Conservation (phyloP, 441 rosid species). For the Populus hybrid region DNA sequence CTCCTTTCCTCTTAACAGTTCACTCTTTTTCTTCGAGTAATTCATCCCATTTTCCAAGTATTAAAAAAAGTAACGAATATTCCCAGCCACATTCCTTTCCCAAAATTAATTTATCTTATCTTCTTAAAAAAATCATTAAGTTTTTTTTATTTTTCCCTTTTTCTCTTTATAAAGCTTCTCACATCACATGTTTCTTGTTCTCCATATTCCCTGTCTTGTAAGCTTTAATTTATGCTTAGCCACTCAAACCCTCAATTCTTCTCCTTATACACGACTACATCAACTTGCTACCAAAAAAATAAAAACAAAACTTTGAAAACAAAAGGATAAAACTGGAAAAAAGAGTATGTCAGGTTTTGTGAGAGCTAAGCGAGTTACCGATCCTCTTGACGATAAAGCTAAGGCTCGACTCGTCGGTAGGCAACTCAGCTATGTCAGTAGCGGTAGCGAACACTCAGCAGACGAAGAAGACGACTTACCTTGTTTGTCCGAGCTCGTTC, state of each 20-base stretch:
- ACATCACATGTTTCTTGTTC: not conserved
- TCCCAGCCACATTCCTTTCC: conserved; percentile 19
- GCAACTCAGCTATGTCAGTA: conserved; percentile 44
- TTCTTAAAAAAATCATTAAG: not conserved
- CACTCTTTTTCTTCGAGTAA: not conserved
- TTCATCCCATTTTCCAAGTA: not conserved
- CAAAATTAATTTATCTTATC: not conserved
- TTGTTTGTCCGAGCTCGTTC: conserved; percentile 73
- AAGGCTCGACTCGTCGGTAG: conserved; percentile 58
- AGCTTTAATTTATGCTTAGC: not conserved
- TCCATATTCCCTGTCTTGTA: not conserved
- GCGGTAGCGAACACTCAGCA: conserved; percentile 77
- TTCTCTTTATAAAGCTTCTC: not conserved
- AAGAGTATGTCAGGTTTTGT: conserved; percentile 27
- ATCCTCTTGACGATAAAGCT: conserved; percentile 54
- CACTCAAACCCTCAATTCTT: not conserved
- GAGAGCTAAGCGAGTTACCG: conserved; percentile 55
- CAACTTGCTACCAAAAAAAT: not conserved
- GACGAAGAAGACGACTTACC: conserved; percentile 44
- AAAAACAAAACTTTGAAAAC: not conserved
- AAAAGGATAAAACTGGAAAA: not conserved
- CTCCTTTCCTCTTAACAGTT: conserved; percentile 7
- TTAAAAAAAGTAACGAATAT: conserved; percentile 33
- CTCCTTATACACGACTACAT: not conserved
- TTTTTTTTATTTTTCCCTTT: too few relatives aligned